These are phyloP conservation scores for Salix arbutifolia DNA, from an alignment of 345 rosid genomes.

Conservation along the genomic window DNA sequence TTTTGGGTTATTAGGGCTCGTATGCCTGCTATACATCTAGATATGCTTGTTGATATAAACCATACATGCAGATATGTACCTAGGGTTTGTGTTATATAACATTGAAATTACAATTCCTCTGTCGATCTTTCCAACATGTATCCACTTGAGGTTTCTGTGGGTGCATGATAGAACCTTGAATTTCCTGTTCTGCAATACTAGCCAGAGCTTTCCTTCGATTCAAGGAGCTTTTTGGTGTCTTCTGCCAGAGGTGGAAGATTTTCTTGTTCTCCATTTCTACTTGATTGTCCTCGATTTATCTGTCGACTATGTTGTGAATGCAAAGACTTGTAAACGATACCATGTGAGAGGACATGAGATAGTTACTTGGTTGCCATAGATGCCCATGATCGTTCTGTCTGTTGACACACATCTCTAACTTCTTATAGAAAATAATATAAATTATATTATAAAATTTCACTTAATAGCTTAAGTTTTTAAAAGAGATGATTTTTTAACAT, in stretches of 20 bases:
- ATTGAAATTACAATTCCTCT: neutral
- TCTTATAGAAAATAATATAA: too few species aligned
- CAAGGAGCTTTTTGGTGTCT: slow-evolving; percentile 52
- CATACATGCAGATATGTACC: neutral
- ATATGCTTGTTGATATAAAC: neutral
- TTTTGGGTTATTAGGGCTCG: neutral
- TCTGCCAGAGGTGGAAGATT: slow-evolving; percentile 65
- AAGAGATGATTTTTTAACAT: too few species aligned
- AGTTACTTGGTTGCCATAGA: slow-evolving; percentile 52
- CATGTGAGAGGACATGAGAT: neutral
- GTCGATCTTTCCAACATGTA: slow-evolving; percentile 18
- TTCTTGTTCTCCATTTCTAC: slow-evolving; percentile 34
- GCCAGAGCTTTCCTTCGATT: slow-evolving; percentile 46
- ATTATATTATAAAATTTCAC: too few species aligned
- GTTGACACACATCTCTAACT: slow-evolving; percentile 82
- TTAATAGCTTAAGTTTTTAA: too few species aligned
- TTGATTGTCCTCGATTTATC: slow-evolving; percentile 67
- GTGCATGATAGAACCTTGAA: slow-evolving; percentile 1
- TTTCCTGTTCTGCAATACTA: slow-evolving; percentile 35
- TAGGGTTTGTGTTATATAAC: neutral
- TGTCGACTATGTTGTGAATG: slow-evolving; percentile 7
- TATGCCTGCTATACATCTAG: neutral
- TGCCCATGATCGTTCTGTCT: slow-evolving; percentile 93
- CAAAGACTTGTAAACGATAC: neutral
- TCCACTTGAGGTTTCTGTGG: slow-evolving; percentile 43